A percentile compares a stretch with the other conserved stretches of the same genome.
phyloP scores from a whole-genome alignment of 805 yeast species.

The Candida berthetii region DNA sequence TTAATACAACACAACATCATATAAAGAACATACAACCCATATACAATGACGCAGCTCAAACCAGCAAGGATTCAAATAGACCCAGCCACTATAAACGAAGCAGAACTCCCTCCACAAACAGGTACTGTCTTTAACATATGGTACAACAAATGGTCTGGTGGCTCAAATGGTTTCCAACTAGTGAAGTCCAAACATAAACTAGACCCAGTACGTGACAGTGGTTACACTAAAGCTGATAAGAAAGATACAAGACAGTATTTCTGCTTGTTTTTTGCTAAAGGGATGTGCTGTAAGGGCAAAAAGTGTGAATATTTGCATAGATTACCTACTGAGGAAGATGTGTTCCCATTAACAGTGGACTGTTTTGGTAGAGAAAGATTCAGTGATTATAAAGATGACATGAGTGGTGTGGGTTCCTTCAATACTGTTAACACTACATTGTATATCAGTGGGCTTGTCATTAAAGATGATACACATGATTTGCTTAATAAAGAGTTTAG shows the following conservation, averaged over 20 bases:
- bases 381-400: slow-evolving; percentile 79
- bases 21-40: too few species aligned
- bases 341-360: slow-evolving; percentile 59
- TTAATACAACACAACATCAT: too few species aligned
- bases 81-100: slow-evolving; percentile 45
- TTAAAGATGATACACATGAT: slow-evolving; percentile 29
- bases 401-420: slow-evolving; percentile 91
- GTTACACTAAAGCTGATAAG: slow-evolving; percentile 65
- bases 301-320: slow-evolving; percentile 77
- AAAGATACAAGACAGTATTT: slow-evolving; percentile 35
- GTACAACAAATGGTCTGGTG: slow-evolving; percentile 81
- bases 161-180: slow-evolving; percentile 26
- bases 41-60: slow-evolving; percentile 13
- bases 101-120: slow-evolving; percentile 68
- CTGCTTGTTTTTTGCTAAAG: slow-evolving; percentile 85
- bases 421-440: slow-evolving; percentile 63
- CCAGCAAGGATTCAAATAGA: slow-evolving; percentile 76
- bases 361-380: slow-evolving; percentile 92
- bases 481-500: slow-evolving; percentile 44
- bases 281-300: slow-evolving; percentile 76
- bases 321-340: slow-evolving; percentile 58
- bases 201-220: slow-evolving; percentile 57
- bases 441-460: slow-evolving; percentile 59
- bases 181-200: slow-evolving; percentile 55
- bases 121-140: slow-evolving; percentile 82